Evolutionary conservation across 108 stramenopile genomes (phyloP).

Genomic region (Skeletonema costatum): DNA sequence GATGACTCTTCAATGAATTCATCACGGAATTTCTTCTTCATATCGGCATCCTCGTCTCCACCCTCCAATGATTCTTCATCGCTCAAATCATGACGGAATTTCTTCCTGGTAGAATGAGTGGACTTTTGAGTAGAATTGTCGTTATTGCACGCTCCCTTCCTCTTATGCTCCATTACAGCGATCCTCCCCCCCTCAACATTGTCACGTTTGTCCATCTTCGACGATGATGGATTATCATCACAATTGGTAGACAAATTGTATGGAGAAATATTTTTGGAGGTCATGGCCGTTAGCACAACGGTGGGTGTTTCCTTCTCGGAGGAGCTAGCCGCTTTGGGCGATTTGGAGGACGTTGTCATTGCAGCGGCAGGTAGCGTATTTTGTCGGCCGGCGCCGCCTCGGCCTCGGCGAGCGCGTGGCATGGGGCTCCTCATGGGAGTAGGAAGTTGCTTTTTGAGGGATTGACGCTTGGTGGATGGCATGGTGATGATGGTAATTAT

Average conservation of each 20-base stretch:
- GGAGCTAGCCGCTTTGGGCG: slow-evolving; percentile 14
- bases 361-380: neutral
- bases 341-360: neutral
- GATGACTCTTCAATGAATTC: neutral
- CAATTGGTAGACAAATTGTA: neutral
- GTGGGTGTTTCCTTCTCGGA: slow-evolving; percentile 36
- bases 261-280: slow-evolving; percentile 9
- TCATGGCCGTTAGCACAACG: slow-evolving; percentile 11
- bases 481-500: neutral
- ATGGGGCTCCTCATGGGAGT: neutral
- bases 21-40: neutral
- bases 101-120: neutral
- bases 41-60: neutral
- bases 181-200: neutral
- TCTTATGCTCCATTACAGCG: neutral
- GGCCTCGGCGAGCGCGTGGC: neutral
- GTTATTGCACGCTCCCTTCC: neutral
- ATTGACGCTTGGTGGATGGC: neutral
- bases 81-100: neutral
- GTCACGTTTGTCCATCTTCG: neutral
- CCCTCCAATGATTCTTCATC: neutral
- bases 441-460: neutral
- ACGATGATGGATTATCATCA: neutral
- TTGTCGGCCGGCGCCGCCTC: neutral
- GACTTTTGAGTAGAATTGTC: neutral